Percentiles rank a stretch among this genome's conserved stretches.
These are phyloP conservation scores for Parascedosporium putredinis DNA, from an alignment of 2,329 filamentous ascomycete species.

Conservation along the genomic window DNA sequence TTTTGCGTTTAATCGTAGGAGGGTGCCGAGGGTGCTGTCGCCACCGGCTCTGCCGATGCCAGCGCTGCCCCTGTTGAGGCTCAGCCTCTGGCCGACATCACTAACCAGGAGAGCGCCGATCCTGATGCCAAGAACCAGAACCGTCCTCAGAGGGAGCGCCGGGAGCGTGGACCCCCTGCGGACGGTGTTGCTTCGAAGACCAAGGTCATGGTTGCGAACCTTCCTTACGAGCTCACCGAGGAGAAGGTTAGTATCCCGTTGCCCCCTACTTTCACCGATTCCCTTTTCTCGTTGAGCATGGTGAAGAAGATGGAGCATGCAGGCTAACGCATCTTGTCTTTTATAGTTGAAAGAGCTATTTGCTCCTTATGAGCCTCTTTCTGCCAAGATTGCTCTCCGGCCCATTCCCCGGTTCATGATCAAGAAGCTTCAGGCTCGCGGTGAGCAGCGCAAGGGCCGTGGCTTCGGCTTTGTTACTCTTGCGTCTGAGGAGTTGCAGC, in stretches of 20 bases:
- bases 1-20: conserved; percentile 19
- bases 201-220: conserved; percentile 99
- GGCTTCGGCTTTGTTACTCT: conserved; percentile 98
- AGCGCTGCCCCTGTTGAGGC: conserved; percentile 37
- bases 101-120: conserved; percentile 42
- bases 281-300: too few species aligned
- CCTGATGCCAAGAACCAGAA: conserved; percentile 46
- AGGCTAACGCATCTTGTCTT: too few species aligned
- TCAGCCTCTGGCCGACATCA: conserved; percentile 51
- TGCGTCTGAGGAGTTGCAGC: conserved; percentile 87
- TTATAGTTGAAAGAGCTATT: conserved; percentile 92
- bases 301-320: too few species aligned
- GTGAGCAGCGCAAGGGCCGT: conserved; percentile 96
- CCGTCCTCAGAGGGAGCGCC: conserved; percentile 49
- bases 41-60: conserved; percentile 27
- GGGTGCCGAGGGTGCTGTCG: conserved; percentile 33
- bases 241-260: conserved; percentile 77
- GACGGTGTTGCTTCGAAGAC: conserved; percentile 98
- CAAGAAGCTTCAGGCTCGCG: conserved; percentile 98
- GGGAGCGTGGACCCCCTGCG: conserved; percentile 87
- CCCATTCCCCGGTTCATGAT: conserved; percentile 99
- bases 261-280: too few species aligned
- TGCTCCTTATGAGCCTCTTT: conserved; percentile 78
- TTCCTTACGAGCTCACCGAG: conserved; percentile 95
- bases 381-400: conserved; percentile 96